These are phyloP conservation scores for Fusarium virguliforme DNA, from an alignment of 2,329 filamentous ascomycete genomes.

Conservation along the genomic window DNA sequence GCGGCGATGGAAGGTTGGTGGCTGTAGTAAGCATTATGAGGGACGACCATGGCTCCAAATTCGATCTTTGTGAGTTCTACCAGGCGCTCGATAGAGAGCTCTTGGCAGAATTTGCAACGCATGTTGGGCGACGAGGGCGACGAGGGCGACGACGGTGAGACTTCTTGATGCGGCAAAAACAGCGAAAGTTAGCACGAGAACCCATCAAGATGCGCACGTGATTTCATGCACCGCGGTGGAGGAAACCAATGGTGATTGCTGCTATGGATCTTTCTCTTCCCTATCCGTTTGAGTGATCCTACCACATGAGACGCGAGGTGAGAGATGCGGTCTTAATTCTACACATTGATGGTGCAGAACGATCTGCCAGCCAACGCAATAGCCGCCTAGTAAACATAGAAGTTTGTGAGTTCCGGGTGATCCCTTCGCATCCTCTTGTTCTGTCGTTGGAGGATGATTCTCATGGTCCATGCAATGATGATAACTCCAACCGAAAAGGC, in stretches of 20 bases:
- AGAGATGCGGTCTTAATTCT: neutral
- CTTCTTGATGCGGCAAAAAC: neutral
- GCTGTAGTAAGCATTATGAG: neutral
- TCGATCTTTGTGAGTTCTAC: neutral
- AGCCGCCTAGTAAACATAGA: slow-evolving; percentile 31
- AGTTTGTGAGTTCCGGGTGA: slow-evolving; percentile 31
- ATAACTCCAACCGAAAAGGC: slow-evolving; percentile 33
- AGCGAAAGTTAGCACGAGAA: neutral
- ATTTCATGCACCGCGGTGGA: neutral
- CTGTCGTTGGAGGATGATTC: slow-evolving; percentile 17
- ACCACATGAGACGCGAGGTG: neutral
- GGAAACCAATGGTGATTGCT: neutral
- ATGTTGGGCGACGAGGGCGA: neutral
- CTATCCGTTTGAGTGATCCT: no score
- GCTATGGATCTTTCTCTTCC: neutral
- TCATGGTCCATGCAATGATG: slow-evolving; percentile 29
- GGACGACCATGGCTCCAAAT: slow-evolving; percentile 4
- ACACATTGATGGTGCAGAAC: neutral
- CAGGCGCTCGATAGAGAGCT: neutral
- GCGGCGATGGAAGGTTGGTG: slow-evolving; percentile 6
- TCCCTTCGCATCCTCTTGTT: slow-evolving; percentile 30
- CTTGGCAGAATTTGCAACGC: neutral
- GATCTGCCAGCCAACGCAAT: neutral
- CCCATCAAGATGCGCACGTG: neutral
- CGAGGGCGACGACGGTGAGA: no score